Base-by-base conservation (phyloP, 225 moss, liverwort and hornwort species). In the Pseudoscleropodium purum region DNA sequence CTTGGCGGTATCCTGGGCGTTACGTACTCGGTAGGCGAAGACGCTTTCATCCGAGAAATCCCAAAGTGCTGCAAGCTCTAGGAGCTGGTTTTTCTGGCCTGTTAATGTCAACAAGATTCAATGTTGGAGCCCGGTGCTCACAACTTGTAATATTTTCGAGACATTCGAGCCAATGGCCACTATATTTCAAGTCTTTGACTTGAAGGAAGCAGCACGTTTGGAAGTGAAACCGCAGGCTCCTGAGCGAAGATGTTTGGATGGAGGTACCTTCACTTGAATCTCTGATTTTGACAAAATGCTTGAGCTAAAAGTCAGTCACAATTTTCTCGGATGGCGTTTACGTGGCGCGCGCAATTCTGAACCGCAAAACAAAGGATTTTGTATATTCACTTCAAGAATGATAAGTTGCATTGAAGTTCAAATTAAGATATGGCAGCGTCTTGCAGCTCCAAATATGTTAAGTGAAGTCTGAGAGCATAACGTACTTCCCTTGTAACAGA, bases 111-210 rank as follows among this genome's bases (percentile, higher is more conserved):
- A 34, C 61, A 77, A 51, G 67, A 43, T 66, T 87, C 83, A 84
- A 90, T 90, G 90, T 81, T 31, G 79, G 84, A 86, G 85, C 81
- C 84, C 81, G 81, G 80, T 78, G 75, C 34, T 65, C 79, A 65
- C 85, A 74, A 13, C 90, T 79, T 66, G 66, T 59, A 61, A 57
- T 63, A 85, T 15, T 57, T 81, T 80, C 52, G 86, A 63, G 84
- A 75, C 64, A 33, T 87, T 84, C 41, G 82, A 80, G 65, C 64
- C 82, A 72, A 92, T 92, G 92, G 91, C 91, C 81, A 92, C 89
- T 81, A 87, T 91, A 81, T 92, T 92, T 85, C 87, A 92, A 91
- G 91, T 91, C 70, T 91, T 92, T 51, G 92, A 92, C 84, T 85
- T 91, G 33, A 91, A 63, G 15, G 89, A 92, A 84, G 83, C 83